Percentiles rank a stretch among this genome's conserved stretches.
These are phyloP conservation scores for Trichoderma asperelloides DNA, from an alignment of 495 filamentous ascomycete genomes.

Conservation along the genomic window DNA sequence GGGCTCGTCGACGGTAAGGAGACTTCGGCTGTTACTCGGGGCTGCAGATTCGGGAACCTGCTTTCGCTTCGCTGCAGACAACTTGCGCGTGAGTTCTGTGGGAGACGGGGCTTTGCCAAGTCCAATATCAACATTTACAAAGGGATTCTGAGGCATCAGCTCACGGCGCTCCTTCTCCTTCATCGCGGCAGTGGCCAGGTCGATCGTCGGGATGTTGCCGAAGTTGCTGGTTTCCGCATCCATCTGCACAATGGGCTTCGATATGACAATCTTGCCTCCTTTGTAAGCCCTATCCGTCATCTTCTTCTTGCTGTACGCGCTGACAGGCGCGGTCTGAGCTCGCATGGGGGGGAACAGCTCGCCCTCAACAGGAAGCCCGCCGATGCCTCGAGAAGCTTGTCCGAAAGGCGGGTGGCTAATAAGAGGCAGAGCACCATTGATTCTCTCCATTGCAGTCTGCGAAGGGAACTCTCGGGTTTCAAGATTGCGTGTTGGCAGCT, in stretches of 20 bases:
- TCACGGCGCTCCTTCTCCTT: conserved; percentile 40
- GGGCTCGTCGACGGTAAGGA: not conserved
- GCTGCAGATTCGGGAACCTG: conserved; percentile 23
- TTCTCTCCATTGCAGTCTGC: not conserved
- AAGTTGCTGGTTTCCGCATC: conserved; percentile 25
- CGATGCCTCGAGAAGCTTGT: conserved; percentile 13
- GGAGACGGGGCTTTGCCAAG: conserved; percentile 24
- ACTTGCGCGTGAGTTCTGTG: conserved; percentile 26
- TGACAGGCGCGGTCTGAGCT: not conserved
- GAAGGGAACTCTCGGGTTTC: conserved; percentile 27
- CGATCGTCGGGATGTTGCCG: conserved; percentile 37
- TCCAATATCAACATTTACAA: conserved; percentile 20
- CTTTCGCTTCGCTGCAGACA: conserved; percentile 34
- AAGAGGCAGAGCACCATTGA: conserved; percentile 11
- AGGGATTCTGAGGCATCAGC: conserved; percentile 15
- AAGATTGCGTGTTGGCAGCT: not conserved
- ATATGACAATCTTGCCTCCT: conserved; percentile 34
- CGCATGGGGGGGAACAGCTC: conserved; percentile 17
- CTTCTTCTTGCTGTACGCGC: conserved; percentile 14
- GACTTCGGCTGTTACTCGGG: not conserved
- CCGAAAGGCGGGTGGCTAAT: conserved; percentile 19
- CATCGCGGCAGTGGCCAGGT: conserved; percentile 35
- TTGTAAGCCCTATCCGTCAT: conserved; percentile 18
- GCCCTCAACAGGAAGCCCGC: conserved; percentile 15
- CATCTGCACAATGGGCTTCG: conserved; percentile 37